Evolutionary conservation across 2,329 filamentous ascomycete species (phyloP).

Genomic region (Monilinia fructigena): DNA sequence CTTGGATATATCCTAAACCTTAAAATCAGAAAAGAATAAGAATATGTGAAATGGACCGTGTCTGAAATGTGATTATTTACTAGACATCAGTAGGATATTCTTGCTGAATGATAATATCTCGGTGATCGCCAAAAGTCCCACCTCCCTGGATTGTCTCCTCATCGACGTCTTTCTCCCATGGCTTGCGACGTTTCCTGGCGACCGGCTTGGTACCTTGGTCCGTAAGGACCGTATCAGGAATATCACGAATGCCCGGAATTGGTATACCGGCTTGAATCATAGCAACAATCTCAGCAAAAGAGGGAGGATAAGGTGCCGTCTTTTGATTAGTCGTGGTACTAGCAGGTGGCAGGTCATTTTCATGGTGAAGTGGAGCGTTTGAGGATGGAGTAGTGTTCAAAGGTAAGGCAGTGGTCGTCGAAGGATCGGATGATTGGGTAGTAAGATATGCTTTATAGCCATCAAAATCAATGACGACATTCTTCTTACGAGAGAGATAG

Average conservation of each 20-base stretch:
- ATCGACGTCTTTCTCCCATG: conserved; percentile 70
- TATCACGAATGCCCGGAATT: conserved; percentile 83
- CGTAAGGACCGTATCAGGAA: conserved; percentile 74
- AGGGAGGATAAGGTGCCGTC: conserved; percentile 72
- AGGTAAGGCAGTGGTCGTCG: conserved; percentile 13
- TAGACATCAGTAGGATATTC: conserved; percentile 18
- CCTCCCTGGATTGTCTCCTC: conserved; percentile 35
- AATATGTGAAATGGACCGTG: not conserved
- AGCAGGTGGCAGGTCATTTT: conserved; percentile 22
- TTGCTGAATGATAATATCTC: conserved; percentile 21
- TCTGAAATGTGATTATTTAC: not conserved
- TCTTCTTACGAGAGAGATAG: conserved; percentile 56
- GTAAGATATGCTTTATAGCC: conserved; percentile 64
- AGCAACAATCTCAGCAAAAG: conserved; percentile 82
- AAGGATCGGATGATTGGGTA: conserved; percentile 22
- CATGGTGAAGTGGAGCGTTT: conserved; percentile 14
- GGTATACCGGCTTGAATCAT: conserved; percentile 79
- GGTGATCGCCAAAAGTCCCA: conserved; percentile 24
- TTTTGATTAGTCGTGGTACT: conserved; percentile 30
- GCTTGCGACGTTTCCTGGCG: conserved; percentile 52
- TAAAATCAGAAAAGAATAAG: not conserved
- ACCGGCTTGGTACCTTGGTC: conserved; percentile 56
- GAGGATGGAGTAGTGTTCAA: not conserved
- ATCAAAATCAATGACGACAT: conserved; percentile 60
- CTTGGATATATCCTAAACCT: not conserved